A percentile compares a stretch with the other conserved stretches of the same genome.
phyloP scores from a whole-genome alignment of 2,329 filamentous ascomycete species.

The Fusarium hainanense region DNA sequence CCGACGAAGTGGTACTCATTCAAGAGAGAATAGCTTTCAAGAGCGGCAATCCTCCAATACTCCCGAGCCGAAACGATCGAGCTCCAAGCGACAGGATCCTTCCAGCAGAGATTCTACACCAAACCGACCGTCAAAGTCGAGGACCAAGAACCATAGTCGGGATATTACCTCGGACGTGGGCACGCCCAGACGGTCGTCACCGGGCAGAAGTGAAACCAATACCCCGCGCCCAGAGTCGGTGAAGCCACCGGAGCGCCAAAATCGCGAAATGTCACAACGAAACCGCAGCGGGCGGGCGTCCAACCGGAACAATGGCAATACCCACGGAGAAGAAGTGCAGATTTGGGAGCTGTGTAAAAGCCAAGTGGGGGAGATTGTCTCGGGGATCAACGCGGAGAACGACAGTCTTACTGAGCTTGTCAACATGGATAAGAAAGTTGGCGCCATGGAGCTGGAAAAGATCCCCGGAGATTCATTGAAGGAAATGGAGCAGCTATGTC shows the following conservation, averaged over 20 bases:
- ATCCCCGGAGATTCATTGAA: constrained; percentile 53
- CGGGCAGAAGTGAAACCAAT: constrained; percentile 36
- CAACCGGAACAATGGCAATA: constrained; percentile 57
- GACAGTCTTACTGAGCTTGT: constrained; percentile 55
- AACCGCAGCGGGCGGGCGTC: constrained; percentile 59
- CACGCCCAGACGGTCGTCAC: constrained; percentile 43
- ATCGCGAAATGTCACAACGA: constrained; percentile 56
- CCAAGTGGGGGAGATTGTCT: constrained; percentile 54
- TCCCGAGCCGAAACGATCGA: constrained; percentile 42
- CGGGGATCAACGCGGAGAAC: constrained; percentile 56
- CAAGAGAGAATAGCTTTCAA: constrained; percentile 41
- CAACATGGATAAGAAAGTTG: constrained; percentile 55
- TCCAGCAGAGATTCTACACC: constrained; percentile 46
- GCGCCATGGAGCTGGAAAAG: constrained; percentile 53
- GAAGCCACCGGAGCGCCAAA: constrained; percentile 37
- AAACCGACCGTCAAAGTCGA: constrained; percentile 39
- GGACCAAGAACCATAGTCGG: constrained; percentile 33
- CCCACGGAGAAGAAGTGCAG: constrained; percentile 57
- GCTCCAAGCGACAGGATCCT: constrained; percentile 41
- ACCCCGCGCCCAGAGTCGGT: constrained; percentile 41
- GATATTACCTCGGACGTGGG: constrained; percentile 37
- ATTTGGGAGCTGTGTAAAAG: constrained; percentile 57
- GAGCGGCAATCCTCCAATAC: constrained; percentile 42
- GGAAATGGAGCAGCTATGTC: constrained; percentile 57
- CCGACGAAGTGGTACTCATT: constrained; percentile 41